phyloP scores from a whole-genome alignment of 2,329 filamentous ascomycete genomes.

The Chaetomiaceae sp. region DNA sequence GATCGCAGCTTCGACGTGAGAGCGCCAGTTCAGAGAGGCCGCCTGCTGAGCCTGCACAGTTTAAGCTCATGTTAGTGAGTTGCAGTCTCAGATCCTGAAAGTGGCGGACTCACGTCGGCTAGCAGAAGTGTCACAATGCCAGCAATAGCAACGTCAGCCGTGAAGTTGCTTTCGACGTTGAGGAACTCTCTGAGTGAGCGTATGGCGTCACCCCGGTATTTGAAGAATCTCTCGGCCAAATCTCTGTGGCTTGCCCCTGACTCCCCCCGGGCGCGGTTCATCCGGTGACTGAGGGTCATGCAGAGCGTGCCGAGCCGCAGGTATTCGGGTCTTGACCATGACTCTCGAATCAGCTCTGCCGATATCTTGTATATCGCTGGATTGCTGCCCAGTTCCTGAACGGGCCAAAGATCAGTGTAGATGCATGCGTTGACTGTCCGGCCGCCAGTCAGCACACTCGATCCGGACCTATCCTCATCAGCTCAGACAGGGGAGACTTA shows the following conservation, averaged over 20 bases:
- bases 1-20: constrained; percentile 33
- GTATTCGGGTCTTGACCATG: neutral
- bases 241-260: constrained; percentile 9
- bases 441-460: neutral
- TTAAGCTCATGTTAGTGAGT: neutral
- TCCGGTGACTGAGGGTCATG: constrained; percentile 31
- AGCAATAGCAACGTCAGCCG: constrained; percentile 29
- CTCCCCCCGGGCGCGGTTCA: constrained; percentile 28
- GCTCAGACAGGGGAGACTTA: neutral
- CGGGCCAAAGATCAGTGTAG: neutral
- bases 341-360: neutral
- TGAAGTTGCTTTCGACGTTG: constrained; percentile 18
- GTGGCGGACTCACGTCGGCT: constrained; percentile 30
- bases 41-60: constrained; percentile 30
- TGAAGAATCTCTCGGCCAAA: constrained; percentile 29
- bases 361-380: constrained; percentile 1
- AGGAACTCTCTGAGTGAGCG: constrained; percentile 31
- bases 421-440: neutral
- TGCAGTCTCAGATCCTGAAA: neutral
- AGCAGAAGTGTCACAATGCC: constrained; percentile 33
- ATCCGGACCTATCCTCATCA: too few species aligned
- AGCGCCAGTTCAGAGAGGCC: constrained; percentile 32
- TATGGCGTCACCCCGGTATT: constrained; percentile 31
- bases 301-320: constrained; percentile 7
- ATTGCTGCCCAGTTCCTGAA: constrained; percentile 7